Evolutionary conservation across 768 basidiomycete genomes (phyloP), one percentile per base, ranked within the genome.

Genomic region (Kwoniella sp.): DNA sequence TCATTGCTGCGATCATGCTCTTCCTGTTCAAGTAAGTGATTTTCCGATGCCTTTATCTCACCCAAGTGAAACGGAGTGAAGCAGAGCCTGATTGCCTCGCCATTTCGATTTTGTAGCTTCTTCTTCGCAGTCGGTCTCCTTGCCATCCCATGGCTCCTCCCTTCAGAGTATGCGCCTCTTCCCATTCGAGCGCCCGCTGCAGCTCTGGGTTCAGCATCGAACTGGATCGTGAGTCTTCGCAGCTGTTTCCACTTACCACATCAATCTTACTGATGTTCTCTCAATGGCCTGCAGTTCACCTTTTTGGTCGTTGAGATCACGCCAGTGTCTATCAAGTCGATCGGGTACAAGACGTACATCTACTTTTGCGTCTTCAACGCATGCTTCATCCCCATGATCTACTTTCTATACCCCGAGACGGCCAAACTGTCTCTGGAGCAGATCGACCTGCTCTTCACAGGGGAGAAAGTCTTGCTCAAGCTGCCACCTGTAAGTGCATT

Each of bases 361-460:
- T 60, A 61, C 29, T 70, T 70, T 30, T 34, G 48, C 55, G 23
- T 63, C 25, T 59, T 67, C 61, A 70, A 70, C 57, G 51, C 59
- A 23, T 30, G 30, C 28, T 66, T 66, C 65, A 22, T 70, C 1
- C 69, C 69, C 11, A 15, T 60, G 8, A 58, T 70, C 28, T 70
- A 70, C 58, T 70, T 63, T 34, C 60, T 63, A 12, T 70, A 59
- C 37, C 69, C 69, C 7, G 69, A 70, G 48, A 70, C 69, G 5
- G 61, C 65, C 26, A 55, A 52, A n/a, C 55, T 66, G 2, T 22
- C 61, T 15, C 51, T 70, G 11, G 69, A 70, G 30, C 52, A 62
- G 48, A 67, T 70, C 23, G 69, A 70, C 48, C 25, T 59, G 23
- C 47, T 70, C 28, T 70, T 70, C 53, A 55, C 52, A 17, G 66